Conservation (phyloP, 805 yeast genomes). For the Nakazawaea populi region DNA sequence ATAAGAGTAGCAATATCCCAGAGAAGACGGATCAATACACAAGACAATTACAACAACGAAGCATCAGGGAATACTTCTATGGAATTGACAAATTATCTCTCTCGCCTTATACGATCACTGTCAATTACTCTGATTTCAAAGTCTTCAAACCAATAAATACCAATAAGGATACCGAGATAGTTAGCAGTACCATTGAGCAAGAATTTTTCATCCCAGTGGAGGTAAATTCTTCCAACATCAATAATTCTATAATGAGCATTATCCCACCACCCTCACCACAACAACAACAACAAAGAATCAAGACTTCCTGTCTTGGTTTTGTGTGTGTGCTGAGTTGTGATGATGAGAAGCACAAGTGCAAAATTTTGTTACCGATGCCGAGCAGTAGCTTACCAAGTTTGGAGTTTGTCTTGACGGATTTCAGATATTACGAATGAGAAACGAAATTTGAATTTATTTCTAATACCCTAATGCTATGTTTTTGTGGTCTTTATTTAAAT, state of each 20-base stretch:
- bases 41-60: conserved; percentile 67
- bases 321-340: conserved; percentile 57
- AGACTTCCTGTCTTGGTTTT: conserved; percentile 69
- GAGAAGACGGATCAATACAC: conserved; percentile 64
- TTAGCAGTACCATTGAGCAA: conserved; percentile 1
- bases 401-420: conserved; percentile 68
- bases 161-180: conserved; percentile 16
- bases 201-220: conserved; percentile 6
- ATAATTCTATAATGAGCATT: conserved; percentile 23
- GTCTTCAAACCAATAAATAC: conserved; percentile 50
- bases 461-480: not conserved
- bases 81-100: conserved; percentile 63
- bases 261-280: conserved; percentile 21
- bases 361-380: conserved; percentile 81
- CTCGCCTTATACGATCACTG: conserved; percentile 82
- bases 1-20: conserved; percentile 71
- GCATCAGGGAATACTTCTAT: conserved; percentile 85
- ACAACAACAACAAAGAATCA: conserved; percentile 20
- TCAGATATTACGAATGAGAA: conserved; percentile 65
- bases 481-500: too few species aligned
- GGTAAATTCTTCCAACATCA: conserved; percentile 7
- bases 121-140: conserved; percentile 52
- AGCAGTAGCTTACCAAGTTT: conserved; percentile 70
- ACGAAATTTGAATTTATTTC: too few species aligned
- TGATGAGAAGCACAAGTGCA: conserved; percentile 62